Conservation (phyloP, 2,329 filamentous ascomycete species). For the Clarireedia hainanense region DNA sequence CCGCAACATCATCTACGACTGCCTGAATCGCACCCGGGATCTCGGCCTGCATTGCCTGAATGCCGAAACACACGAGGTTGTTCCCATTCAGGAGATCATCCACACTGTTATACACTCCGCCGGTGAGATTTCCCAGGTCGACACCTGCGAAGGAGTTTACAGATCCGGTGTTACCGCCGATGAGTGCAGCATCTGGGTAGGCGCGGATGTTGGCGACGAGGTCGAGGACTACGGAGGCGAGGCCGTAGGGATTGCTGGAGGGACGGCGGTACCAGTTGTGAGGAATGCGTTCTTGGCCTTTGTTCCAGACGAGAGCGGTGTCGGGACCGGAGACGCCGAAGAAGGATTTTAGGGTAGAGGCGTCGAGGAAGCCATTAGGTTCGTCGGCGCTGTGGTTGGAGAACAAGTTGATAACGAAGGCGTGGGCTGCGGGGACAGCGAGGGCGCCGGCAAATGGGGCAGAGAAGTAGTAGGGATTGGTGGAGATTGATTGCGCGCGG, state of each 20-base stretch:
- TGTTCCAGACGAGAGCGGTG: slow-evolving; percentile 1
- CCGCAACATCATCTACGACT: too few relatives aligned
- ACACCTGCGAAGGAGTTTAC: slow-evolving; percentile 42
- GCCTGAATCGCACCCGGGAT: neutral
- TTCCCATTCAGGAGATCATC: slow-evolving; percentile 38
- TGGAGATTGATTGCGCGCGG: too few relatives aligned
- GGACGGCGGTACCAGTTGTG: neutral
- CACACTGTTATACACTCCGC: slow-evolving; percentile 36
- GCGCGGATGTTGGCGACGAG: slow-evolving; percentile 23
- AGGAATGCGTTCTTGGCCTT: neutral
- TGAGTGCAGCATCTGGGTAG: slow-evolving; percentile 24
- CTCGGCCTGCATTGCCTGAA: slow-evolving; percentile 32
- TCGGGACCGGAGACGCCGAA: slow-evolving; percentile 5
- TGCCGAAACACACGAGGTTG: slow-evolving; percentile 38
- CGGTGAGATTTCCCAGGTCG: slow-evolving; percentile 35
- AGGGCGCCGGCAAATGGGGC: too few relatives aligned
- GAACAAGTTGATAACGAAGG: too few relatives aligned
- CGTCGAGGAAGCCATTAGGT: slow-evolving; percentile 16
- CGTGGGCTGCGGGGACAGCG: too few relatives aligned
- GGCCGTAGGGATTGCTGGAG: slow-evolving; percentile 32
- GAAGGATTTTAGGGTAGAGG: slow-evolving; percentile 15
- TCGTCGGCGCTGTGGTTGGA: neutral
- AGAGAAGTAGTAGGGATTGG: too few relatives aligned
- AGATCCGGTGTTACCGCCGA: neutral
- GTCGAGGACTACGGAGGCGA: slow-evolving; percentile 30